Evolutionary conservation across 1,284 basidiomycete genomes (phyloP).

Genomic region (Fomitopsis pinicola): DNA sequence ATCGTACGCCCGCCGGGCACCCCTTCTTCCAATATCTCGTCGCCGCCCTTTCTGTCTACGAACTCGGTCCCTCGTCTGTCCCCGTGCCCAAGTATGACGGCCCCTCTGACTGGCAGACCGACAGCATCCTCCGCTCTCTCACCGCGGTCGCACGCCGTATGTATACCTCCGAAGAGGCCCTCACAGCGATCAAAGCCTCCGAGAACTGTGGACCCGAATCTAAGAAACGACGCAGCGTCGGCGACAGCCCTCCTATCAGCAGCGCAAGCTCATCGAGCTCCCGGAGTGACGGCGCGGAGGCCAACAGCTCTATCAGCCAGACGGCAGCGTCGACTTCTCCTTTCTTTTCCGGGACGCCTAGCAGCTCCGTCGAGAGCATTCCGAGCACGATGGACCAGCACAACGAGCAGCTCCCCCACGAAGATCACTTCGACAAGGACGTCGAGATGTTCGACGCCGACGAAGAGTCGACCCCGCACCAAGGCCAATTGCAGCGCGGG

Average conservation of each 20-base stretch:
- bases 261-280: conserved; percentile 18
- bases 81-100: conserved; percentile 63
- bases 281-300: conserved; percentile 19
- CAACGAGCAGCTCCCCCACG: not conserved
- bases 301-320: conserved; percentile 16
- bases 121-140: conserved; percentile 55
- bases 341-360: conserved; percentile 25
- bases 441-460: conserved; percentile 22
- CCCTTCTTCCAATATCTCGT: conserved; percentile 36
- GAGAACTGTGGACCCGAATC: conserved; percentile 39
- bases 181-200: conserved; percentile 35
- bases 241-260: conserved; percentile 32
- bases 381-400: conserved; percentile 27
- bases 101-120: conserved; percentile 60
- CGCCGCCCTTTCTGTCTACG: conserved; percentile 36
- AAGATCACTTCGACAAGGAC: conserved; percentile 18
- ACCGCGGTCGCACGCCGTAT: conserved; percentile 51
- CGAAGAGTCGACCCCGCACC: conserved; percentile 15
- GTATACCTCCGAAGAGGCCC: conserved; percentile 54
- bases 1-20: conserved; percentile 19
- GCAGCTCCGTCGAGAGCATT: conserved; percentile 40
- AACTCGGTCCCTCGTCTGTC: conserved; percentile 34
- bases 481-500: conserved; percentile 4
- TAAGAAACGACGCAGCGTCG: conserved; percentile 47
- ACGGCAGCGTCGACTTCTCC: conserved; percentile 17